A percentile compares a stretch with the other conserved stretches of the same genome.
Conservation (phyloP, 1,139 yeast species). For the Hansenula lynferdii region DNA sequence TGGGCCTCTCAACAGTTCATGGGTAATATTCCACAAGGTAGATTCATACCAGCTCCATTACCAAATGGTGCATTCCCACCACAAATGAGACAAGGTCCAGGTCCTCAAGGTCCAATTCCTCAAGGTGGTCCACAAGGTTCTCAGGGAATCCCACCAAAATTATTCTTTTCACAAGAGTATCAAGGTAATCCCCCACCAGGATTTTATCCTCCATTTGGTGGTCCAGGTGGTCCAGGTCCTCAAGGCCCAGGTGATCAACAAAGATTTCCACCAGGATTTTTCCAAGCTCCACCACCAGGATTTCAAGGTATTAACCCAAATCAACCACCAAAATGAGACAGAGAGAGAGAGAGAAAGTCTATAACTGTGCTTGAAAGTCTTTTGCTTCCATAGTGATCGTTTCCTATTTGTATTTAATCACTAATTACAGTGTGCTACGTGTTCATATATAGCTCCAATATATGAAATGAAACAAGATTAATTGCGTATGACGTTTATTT, state of each 20-base stretch:
- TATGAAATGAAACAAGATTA: no score
- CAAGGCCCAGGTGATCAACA: not conserved
- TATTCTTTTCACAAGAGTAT: not conserved
- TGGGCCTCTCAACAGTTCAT: conserved; percentile 14
- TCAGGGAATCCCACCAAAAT: not conserved
- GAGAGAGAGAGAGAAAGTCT: no score
- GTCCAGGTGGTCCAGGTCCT: conserved; percentile 1
- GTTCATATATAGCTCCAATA: no score
- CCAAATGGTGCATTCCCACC: conserved; percentile 12
- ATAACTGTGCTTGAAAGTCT: no score
- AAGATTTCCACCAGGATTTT: conserved; percentile 19
- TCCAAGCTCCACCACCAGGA: conserved; percentile 15
- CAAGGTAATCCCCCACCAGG: conserved; percentile 8
- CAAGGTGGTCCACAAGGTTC: not conserved
- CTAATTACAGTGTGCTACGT: no score
- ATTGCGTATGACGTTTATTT: no score
- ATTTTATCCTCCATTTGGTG: conserved; percentile 10
- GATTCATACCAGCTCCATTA: conserved; percentile 11
- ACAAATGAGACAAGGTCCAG: conserved; percentile 15
- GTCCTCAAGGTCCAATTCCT: no score
- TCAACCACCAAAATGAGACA: no score
- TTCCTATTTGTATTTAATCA: no score
- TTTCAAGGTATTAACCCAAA: conserved; percentile 8
- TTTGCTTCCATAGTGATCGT: no score
- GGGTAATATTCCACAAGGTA: conserved; percentile 12